Percentiles rank a stretch among this genome's conserved stretches.
phyloP scores from a whole-genome alignment of 208 protist genomes.

The Angomonas ambiguus region DNA sequence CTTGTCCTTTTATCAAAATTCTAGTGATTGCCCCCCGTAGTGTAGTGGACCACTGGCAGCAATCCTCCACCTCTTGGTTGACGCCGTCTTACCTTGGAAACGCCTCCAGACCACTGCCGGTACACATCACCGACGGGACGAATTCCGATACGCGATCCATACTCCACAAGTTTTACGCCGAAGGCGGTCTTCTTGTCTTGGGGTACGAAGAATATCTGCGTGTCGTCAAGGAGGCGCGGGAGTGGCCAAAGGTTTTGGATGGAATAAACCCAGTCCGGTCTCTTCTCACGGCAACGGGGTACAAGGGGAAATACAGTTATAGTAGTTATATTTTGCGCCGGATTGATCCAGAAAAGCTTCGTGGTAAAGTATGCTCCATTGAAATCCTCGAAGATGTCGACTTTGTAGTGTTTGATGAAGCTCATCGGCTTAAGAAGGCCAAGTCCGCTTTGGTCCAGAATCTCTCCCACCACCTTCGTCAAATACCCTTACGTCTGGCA shows the following conservation, averaged over 20 bases:
- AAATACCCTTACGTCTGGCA: slow-evolving; percentile 70
- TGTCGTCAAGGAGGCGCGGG: slow-evolving; percentile 16
- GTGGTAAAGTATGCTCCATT: neutral
- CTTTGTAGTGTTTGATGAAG: slow-evolving; percentile 80
- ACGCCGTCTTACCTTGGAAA: slow-evolving; percentile 35
- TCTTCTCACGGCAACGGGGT: slow-evolving; percentile 19
- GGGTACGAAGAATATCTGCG: slow-evolving; percentile 85
- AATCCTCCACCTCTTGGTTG: slow-evolving; percentile 55
- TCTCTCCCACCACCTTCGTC: slow-evolving; percentile 39
- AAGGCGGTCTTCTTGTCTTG: slow-evolving; percentile 71
- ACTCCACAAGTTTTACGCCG: slow-evolving; percentile 38
- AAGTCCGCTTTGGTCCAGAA: slow-evolving; percentile 43
- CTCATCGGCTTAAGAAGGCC: slow-evolving; percentile 55
- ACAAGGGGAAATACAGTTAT: neutral
- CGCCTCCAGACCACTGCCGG: slow-evolving; percentile 25
- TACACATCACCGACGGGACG: slow-evolving; percentile 25
- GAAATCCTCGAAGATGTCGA: slow-evolving; percentile 68
- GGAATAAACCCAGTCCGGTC: slow-evolving; percentile 28
- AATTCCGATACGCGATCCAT: slow-evolving; percentile 15
- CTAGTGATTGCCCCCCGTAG: slow-evolving; percentile 74
- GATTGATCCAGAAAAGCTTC: neutral
- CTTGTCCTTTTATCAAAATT: slow-evolving; percentile 46
- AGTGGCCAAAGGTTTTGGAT: slow-evolving; percentile 9
- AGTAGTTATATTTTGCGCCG: slow-evolving; percentile 19
- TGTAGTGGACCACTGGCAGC: slow-evolving; percentile 66